Evolutionary conservation across 192 early-diverging fungal species (phyloP), one percentile per base, ranked within the genome.

Genomic region (Coemansia sp.): DNA sequence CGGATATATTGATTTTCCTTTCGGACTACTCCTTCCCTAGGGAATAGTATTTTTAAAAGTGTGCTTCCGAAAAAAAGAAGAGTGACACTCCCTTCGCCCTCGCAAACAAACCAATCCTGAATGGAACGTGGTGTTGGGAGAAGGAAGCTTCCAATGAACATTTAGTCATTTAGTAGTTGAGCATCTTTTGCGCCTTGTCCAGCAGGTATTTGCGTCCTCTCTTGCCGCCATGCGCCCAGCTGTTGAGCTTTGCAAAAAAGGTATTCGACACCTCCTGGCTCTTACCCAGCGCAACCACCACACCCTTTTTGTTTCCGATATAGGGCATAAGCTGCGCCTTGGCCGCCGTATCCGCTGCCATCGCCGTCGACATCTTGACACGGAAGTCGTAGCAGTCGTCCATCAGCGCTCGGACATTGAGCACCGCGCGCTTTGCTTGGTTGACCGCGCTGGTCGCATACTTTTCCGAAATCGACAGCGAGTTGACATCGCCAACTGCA

Each of bases 401-500:
- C 10, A 77, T 77, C 25, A 77, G 39, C 3, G 36, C 11, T 25
- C 46, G 46, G 18, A 77, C 39, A 26, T 65, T 61, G 4, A 20
- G 40, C 3, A 59, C 67, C 0, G 67, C 60, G 17, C 46, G 54
- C 30, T 65, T 64, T 3, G 74, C 74, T 15, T 77, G 74, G 43
- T 47, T 50, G 14, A 55, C 53, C 2, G 74, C 74, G 33, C 59
- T 70, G 0, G 63, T 49, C 0, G 64, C 74, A 28, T 71, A 64
- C 33, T 71, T 77, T 47, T 72, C 69, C 14, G 64, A 43, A 25
- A 55, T 36, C 1, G 74, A 59, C 34, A 65, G 46, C 40, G 81
- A 67, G 22, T 75, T 60, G 33, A 70, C 73, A 29, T 84, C 82
- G 18, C 82, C 82, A 2, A 80, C 42, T 0, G 80, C 82, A 47